Percentiles rank a stretch among this genome's conserved stretches.
Evolutionary conservation across 208 protist species (phyloP).

Genomic region (Zelonia costaricensis): DNA sequence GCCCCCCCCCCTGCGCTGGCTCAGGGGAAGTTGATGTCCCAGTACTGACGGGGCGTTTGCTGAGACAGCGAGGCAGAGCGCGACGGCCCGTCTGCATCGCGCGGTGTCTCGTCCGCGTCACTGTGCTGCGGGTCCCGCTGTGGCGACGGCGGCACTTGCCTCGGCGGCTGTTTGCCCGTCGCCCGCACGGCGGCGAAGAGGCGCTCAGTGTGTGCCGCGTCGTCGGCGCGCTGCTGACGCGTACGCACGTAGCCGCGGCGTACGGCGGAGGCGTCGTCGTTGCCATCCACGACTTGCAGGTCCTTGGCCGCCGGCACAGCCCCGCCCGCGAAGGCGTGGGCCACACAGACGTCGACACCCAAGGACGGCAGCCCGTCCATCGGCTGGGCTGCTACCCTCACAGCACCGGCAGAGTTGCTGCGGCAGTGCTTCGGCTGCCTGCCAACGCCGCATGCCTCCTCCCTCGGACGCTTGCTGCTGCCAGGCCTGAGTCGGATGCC

Average conservation of each 20-base stretch:
- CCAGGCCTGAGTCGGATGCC: not conserved
- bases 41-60: slow-evolving; percentile 65
- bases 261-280: not conserved
- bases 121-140: not conserved
- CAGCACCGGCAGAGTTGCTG: no score
- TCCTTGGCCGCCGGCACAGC: no score
- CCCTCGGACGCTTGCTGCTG: not conserved
- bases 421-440: no score
- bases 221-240: slow-evolving; percentile 15
- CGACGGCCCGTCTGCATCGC: not conserved
- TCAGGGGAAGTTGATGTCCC: slow-evolving; percentile 66
- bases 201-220: slow-evolving; percentile 4
- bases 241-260: slow-evolving; percentile 18
- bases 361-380: no score
- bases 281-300: not conserved
- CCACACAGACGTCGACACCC: no score
- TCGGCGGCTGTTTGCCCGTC: not conserved
- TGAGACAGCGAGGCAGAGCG: slow-evolving; percentile 7
- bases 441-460: no score
- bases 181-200: slow-evolving; percentile 20
- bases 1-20: not conserved
- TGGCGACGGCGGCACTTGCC: not conserved
- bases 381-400: no score
- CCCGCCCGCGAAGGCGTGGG: no score
- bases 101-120: not conserved